Evolutionary conservation across 2,329 filamentous ascomycete species (phyloP).

Genomic region (Hypoxylon sp.): DNA sequence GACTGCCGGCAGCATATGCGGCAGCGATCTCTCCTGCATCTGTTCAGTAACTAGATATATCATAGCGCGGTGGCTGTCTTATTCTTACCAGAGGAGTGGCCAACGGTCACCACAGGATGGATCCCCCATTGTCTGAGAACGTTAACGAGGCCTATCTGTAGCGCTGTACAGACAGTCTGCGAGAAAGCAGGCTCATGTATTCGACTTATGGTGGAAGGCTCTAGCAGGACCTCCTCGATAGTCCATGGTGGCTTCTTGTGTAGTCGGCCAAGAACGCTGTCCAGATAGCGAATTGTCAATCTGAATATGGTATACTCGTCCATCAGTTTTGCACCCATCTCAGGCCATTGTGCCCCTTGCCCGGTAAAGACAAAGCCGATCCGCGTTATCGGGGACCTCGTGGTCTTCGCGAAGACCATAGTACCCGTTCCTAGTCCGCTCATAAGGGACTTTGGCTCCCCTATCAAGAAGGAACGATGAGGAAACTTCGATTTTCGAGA

Average conservation of each 20-base stretch:
- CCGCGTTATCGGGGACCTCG: background rate
- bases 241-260: background rate
- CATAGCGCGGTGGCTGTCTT: too few relatives aligned
- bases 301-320: background rate
- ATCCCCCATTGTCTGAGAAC: background rate
- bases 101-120: background rate
- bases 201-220: too few relatives aligned
- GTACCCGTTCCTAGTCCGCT: background rate
- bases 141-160: background rate
- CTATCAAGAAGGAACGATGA: too few relatives aligned
- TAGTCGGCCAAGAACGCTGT: background rate
- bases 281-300: background rate
- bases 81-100: too few relatives aligned
- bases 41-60: too few relatives aligned
- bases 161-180: too few relatives aligned
- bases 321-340: background rate
- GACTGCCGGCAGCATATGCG: background rate
- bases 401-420: background rate
- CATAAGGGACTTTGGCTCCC: too few relatives aligned
- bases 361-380: background rate
- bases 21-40: background rate
- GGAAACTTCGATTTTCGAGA: too few relatives aligned
- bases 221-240: too few relatives aligned
- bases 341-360: background rate
- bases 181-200: background rate